Base-by-base conservation (phyloP, 1,139 yeast genomes). In the Barnettozyma hawaiiensis region DNA sequence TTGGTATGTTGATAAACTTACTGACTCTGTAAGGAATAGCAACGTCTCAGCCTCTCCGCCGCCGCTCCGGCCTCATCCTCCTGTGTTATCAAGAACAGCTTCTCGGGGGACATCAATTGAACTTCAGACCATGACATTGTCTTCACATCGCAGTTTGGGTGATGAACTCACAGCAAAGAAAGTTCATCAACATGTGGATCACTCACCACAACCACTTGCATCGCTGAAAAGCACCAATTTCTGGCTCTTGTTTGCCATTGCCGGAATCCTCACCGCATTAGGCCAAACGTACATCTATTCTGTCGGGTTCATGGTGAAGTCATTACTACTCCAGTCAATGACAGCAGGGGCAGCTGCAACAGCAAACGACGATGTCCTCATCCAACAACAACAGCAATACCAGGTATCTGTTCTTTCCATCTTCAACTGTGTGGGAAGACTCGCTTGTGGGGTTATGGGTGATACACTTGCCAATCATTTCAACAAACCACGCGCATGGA, bases 251-350 rank as follows among this genome's bases (percentile, higher is more conserved):
- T 69, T 74, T 36, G 33, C 65, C 1, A 58, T 70, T 7, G 63
- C 78, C 2, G 81, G 81, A 0, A 47, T 73, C 3, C 59, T 75
- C 40, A 81, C 81, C 0, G 73, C 80, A 0, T 50, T 77, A 50
- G 82, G 83, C 9, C 83, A 77, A 55, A 73, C 77, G 78, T 78
- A 75, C 57, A 78, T 78, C 20, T 78, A 76, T 52, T 75, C 81
- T 0, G 77, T 76, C 16, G 84, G 84, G 1, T 76, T 74, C 53
- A 75, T 78, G 62, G 78, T 75, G 10, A 73, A 71, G 49, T 78
- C 84, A 0, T 63, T 77, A 26, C 47, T 77, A 26, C 47, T 46
- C 2, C 52, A 53, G 14, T 51, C 10, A 10, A 7, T 26, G 14
- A 16, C 16, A n/a, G 29, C 29, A 26, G 29, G n/a, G n/a, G n/a